Evolutionary conservation across 306 rosid genomes (phyloP).

Genomic region (Dryas alaskensis): DNA sequence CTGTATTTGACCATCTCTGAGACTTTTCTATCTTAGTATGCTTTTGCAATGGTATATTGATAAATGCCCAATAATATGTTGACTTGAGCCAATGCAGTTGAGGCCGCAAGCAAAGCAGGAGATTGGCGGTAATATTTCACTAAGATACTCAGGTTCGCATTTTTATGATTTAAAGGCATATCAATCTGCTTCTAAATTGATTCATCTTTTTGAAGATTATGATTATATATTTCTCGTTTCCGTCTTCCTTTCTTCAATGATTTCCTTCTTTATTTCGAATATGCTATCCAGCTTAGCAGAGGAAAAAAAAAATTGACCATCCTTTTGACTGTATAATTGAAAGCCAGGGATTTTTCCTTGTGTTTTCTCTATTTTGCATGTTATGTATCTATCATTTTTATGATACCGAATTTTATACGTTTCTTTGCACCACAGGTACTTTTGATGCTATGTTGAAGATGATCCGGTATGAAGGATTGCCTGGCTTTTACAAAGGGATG

Average conservation of each 20-base stretch:
- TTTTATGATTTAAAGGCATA: neutral
- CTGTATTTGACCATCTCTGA: neutral
- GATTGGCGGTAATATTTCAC: constrained; percentile 66
- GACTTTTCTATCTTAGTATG: neutral
- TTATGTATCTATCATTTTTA: constrained; percentile 1
- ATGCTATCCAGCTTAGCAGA: no score
- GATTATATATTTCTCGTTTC: neutral
- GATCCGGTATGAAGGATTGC: constrained; percentile 71
- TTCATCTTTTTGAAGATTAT: constrained; percentile 8
- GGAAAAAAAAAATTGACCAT: neutral
- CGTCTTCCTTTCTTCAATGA: neutral
- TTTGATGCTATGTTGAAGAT: constrained; percentile 71
- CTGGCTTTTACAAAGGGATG: constrained; percentile 72
- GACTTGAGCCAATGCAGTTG: constrained; percentile 51
- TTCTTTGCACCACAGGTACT: constrained; percentile 46
- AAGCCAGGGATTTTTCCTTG: neutral
- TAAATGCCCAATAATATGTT: neutral
- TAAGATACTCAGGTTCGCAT: constrained; percentile 83
- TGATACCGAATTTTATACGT: neutral
- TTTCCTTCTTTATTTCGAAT: no score
- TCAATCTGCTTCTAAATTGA: neutral
- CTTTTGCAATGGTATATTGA: neutral
- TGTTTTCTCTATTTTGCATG: neutral
- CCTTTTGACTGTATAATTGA: neutral
- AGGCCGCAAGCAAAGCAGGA: constrained; percentile 92